These are phyloP conservation scores for Hyparrhenia diplandra DNA, from an alignment of 176 grass and related monocot genomes.

Conservation along the genomic window DNA sequence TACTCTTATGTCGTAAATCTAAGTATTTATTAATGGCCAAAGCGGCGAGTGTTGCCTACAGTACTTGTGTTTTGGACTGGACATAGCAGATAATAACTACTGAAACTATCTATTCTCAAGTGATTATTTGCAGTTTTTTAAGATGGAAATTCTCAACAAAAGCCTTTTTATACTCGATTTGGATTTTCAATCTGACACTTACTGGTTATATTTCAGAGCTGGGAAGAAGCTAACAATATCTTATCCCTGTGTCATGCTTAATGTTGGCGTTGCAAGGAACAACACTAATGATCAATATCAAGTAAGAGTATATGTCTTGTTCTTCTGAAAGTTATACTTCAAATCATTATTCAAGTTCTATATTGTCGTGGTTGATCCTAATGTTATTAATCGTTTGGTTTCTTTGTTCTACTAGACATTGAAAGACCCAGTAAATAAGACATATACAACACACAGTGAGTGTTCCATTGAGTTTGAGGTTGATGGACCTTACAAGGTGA, in stretches of 20 bases:
- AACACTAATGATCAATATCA: conserved; percentile 99
- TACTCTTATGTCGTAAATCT: background rate
- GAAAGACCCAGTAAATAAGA: conserved; percentile 71
- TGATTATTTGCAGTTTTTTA: background rate
- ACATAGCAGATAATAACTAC: background rate
- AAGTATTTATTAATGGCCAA: background rate
- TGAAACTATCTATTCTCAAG: background rate
- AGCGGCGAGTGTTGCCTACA: background rate
- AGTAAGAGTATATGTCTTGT: conserved; percentile 41
- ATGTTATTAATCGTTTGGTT: conserved; percentile 5
- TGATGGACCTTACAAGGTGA: conserved; percentile 95
- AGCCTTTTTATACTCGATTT: background rate
- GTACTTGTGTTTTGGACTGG: conserved; percentile 14
- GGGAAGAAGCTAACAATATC: conserved; percentile 87
- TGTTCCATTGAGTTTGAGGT: conserved; percentile 99
- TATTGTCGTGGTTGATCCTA: conserved; percentile 6
- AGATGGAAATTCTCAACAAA: conserved; percentile 6
- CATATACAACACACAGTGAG: conserved; percentile 88
- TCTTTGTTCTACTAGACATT: conserved; percentile 55
- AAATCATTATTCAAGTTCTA: conserved; percentile 5
- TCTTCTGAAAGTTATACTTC: conserved; percentile 25
- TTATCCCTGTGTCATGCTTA: conserved; percentile 97
- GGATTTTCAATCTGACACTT: conserved; percentile 32
- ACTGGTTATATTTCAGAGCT: conserved; percentile 57
- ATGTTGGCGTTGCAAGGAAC: conserved; percentile 88